Base-by-base conservation (phyloP, 2,329 filamentous ascomycete genomes). In the Talaromyces sp. region DNA sequence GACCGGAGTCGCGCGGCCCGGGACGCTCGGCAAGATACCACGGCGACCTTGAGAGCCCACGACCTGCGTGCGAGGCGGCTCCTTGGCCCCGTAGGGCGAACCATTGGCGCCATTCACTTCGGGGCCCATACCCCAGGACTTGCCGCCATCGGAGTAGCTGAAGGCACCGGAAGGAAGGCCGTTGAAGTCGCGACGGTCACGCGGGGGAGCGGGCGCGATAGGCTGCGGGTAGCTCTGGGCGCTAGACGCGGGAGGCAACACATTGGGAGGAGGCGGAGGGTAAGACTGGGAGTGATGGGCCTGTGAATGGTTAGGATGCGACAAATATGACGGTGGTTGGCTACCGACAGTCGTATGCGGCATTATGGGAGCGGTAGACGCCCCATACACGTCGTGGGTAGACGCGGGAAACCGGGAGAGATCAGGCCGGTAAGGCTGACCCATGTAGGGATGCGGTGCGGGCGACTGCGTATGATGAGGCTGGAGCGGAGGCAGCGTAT, bases 41-140 rank as follows among this genome's bases (percentile, higher is more conserved):
- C 93, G 85, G 59, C 93, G 86, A 54, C 93, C 93, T 77, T 97
- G 93, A 22, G 92, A 96, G 49, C 93, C 93, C 49, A 97, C 93
- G 44, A 97, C 93, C 69, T 97, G 93, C 29, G 91, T 94, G 14
- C 75, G 70, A 43, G 75, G 74, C 10, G 71, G 70, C 51, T 78
- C 75, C 61, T 75, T 77, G 24, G 72, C 66, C 42, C 69, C 67
- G 51, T 75, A 73, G 5, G 69, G 66, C 27, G 70, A 67, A 48
- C 73, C 69, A 36, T 75, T 71, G 43, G 70, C 70, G 46, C 66
- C 67, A 11, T 74, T 70, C 56, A 77, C 70, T 7, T 77, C 73
- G 4, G 70, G 64, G 32, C 65, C 67, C 56, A 75, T 69, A 44
- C 66, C 67, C 72, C 73, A 77, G 82, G 71, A 63, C 83, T 81